These are phyloP conservation scores for Solanum stenotomum DNA, from an alignment of 257 asterid species.

Conservation along the genomic window DNA sequence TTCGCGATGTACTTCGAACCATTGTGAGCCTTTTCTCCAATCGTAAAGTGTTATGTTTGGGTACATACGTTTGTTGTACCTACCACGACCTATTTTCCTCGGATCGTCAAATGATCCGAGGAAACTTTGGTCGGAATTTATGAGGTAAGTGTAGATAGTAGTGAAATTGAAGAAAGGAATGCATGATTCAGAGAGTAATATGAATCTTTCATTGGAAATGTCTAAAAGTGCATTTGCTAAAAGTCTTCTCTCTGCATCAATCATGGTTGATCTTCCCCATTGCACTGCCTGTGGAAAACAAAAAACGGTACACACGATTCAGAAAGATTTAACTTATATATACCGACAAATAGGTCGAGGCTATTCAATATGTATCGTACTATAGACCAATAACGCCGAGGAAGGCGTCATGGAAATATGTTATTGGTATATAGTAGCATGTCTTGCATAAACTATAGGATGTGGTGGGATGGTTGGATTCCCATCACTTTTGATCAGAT, in stretches of 20 bases:
- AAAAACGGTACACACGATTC: neutral
- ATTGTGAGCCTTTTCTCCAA: constrained; percentile 80
- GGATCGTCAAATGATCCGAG: constrained; percentile 55
- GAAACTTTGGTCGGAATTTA: constrained; percentile 43
- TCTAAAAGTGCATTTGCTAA: constrained; percentile 70
- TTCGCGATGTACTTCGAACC: constrained; percentile 53
- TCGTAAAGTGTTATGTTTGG: constrained; percentile 35
- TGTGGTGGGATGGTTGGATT: neutral
- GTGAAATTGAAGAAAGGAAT: constrained; percentile 69
- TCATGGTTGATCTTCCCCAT: constrained; percentile 70
- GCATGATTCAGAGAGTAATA: constrained; percentile 69
- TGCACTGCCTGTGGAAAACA: constrained; percentile 31
- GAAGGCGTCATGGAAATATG: neutral
- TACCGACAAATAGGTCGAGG: neutral
- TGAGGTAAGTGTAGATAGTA: constrained; percentile 45
- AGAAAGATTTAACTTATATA: neutral
- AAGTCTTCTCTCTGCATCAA: constrained; percentile 67
- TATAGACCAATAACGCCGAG: neutral
- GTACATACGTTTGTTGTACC: constrained; percentile 56
- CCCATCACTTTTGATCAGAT: neutral
- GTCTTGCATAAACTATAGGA: neutral
- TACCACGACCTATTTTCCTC: constrained; percentile 49
- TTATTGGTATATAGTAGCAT: neutral
- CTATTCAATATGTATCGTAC: neutral
- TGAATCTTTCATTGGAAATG: constrained; percentile 54